These are phyloP conservation scores for Fusarium sp. DNA, from an alignment of 2,329 filamentous ascomycete species.

Conservation along the genomic window DNA sequence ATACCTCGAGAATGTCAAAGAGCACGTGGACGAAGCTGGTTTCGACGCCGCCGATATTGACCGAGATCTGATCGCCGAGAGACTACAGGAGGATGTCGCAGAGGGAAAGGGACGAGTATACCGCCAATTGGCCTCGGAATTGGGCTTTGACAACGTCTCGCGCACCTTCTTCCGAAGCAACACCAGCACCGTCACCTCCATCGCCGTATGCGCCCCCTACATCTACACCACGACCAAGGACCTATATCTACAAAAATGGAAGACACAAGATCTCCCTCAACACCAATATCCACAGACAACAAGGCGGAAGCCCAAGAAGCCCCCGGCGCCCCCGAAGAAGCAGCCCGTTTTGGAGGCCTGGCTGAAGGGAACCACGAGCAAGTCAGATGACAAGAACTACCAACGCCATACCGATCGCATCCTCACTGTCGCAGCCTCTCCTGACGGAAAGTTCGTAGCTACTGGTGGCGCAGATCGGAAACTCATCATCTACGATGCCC, in stretches of 20 bases:
- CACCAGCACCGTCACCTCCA: constrained; percentile 79
- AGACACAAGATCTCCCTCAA: constrained; percentile 74
- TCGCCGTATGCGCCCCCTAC: constrained; percentile 82
- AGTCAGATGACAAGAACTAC: constrained; percentile 71
- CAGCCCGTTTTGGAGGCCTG: constrained; percentile 72
- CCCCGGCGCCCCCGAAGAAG: constrained; percentile 66
- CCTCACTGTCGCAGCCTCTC: constrained; percentile 84
- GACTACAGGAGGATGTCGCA: constrained; percentile 90
- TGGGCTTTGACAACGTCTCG: constrained; percentile 75
- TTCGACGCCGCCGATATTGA: constrained; percentile 97
- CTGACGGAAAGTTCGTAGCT: constrained; percentile 89
- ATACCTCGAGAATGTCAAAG: constrained; percentile 89
- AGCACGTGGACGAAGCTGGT: constrained; percentile 81
- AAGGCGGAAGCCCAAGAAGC: constrained; percentile 68
- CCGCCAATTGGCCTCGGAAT: constrained; percentile 77
- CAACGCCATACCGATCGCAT: constrained; percentile 85
- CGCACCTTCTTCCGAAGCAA: constrained; percentile 83
- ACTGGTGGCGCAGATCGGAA: constrained; percentile 88
- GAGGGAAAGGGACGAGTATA: constrained; percentile 93
- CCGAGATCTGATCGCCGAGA: constrained; percentile 88
- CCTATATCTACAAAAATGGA: constrained; percentile 87
- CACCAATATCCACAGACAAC: constrained; percentile 70
- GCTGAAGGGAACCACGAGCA: constrained; percentile 70
- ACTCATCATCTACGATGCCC: constrained; percentile 88
- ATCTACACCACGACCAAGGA: constrained; percentile 93